These are phyloP conservation scores for Hydrangea macrophylla DNA, from an alignment of 148 eudicot species.

Conservation along the genomic window DNA sequence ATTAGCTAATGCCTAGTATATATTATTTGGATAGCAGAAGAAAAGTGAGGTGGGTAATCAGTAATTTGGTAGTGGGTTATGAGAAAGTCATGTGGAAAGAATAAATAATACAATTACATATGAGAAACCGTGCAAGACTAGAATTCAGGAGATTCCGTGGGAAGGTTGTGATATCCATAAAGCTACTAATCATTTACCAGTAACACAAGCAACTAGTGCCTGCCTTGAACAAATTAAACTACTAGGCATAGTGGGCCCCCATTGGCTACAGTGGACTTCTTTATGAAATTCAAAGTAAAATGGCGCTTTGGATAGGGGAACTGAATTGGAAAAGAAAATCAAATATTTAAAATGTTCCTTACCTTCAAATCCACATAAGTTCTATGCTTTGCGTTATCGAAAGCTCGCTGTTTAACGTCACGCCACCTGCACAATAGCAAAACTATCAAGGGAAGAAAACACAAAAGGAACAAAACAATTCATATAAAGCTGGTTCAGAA, in stretches of 20 bases:
- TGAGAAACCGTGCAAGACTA: background rate
- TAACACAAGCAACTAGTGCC: slow-evolving; percentile 6
- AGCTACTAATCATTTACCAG: slow-evolving; percentile 5
- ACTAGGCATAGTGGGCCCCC: background rate
- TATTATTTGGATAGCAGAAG: background rate
- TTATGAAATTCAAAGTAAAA: no score
- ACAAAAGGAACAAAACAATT: background rate
- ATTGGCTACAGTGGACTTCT: background rate
- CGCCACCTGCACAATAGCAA: slow-evolving; percentile 58
- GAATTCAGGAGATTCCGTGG: slow-evolving; percentile 27
- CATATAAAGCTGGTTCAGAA: background rate
- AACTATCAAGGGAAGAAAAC: background rate
- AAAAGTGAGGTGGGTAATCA: background rate
- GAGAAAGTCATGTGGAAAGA: background rate
- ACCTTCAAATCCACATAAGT: slow-evolving; percentile 88
- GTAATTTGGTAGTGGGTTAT: background rate
- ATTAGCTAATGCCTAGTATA: no score
- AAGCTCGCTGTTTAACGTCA: slow-evolving; percentile 71
- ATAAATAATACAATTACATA: background rate
- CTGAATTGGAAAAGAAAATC: background rate
- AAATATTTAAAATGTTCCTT: slow-evolving; percentile 4
- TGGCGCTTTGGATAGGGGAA: background rate
- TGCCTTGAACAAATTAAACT: background rate
- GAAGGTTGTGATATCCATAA: background rate
- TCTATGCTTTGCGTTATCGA: slow-evolving; percentile 71